phyloP scores from a whole-genome alignment of 2,329 filamentous ascomycete genomes.

The Pyrenophora teres region DNA sequence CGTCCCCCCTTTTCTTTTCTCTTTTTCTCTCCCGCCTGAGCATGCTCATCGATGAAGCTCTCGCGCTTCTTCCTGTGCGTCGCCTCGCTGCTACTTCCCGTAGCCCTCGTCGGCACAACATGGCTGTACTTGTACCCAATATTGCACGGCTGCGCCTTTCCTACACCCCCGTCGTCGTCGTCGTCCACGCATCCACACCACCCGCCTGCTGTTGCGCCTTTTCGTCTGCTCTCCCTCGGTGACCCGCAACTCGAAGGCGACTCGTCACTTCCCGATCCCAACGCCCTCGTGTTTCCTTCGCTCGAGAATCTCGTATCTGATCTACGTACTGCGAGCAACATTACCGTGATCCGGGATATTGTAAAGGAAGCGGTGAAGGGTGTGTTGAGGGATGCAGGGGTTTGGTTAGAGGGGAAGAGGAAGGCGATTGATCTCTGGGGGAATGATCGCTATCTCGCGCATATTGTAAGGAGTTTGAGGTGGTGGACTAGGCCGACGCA shows the following conservation, averaged over 20 bases:
- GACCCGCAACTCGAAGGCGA: conserved; percentile 95
- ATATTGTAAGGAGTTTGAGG: conserved; percentile 81
- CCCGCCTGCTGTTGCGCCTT: conserved; percentile 63
- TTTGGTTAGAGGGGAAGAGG: conserved; percentile 67
- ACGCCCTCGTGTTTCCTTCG: conserved; percentile 47
- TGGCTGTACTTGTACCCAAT: conserved; percentile 90
- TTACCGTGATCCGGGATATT: conserved; percentile 16
- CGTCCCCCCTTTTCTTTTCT: conserved; percentile 8
- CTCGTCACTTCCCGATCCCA: conserved; percentile 69
- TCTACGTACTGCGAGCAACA: conserved; percentile 24
- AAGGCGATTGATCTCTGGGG: conserved; percentile 88
- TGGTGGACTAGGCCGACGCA: conserved; percentile 90
- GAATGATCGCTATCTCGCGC: conserved; percentile 92
- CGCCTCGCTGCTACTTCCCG: conserved; percentile 61
- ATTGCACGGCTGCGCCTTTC: conserved; percentile 79
- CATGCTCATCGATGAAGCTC: conserved; percentile 56
- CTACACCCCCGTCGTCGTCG: conserved; percentile 43
- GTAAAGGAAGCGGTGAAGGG: conserved; percentile 22
- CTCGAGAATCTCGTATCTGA: conserved; percentile 42
- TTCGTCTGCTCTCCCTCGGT: conserved; percentile 83
- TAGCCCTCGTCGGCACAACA: conserved; percentile 70
- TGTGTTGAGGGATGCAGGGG: conserved; percentile 65
- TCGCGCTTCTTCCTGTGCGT: conserved; percentile 53
- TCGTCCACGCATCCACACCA: conserved; percentile 2
- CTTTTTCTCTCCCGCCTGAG: conserved; percentile 10